Base-by-base conservation (phyloP, 257 asterid genomes). In the Nicotiana obtusifolia region DNA sequence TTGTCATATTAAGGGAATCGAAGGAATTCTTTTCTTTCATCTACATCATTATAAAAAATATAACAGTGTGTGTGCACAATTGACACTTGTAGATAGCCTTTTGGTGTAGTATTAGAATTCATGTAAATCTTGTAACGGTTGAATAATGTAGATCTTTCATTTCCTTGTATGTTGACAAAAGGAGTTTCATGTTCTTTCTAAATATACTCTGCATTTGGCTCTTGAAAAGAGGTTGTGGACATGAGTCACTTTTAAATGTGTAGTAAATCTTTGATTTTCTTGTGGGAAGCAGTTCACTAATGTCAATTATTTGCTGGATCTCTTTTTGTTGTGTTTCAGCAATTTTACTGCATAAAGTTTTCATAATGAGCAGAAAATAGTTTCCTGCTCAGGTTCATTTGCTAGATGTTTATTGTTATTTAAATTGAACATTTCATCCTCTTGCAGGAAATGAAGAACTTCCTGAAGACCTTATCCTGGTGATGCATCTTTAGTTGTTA, bases 401-500 rank as follows among this genome's bases (percentile, higher is more conserved):
- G 31, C 56, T 31, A 57, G 44, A 80, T 77, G 60, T 76, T 64
- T 30, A 35, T 68, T 71, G 80, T 81, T 84, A 81, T 88, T 66
- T 89, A 76, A 73, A 73, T 47, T 73, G 8, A 73, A 68, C 57
- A 59, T 84, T 66, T 79, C 64, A 33, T 88, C 44, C 44, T 61
- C 67, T 82, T 80, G 88, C 97, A 94, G 99, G 95, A 85, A 94
- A 85, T 86, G 99, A 94, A 87, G 97, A 94, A 75, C 87, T 96
- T 83, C 97, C 93, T 8, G 87, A 89, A 78, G 90, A 89, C 85
- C 86, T 91, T 83, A 77, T 93, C 79, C 81, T 92, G 99, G 99
- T 95, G 88, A 91, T 86, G 76, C 68, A 64, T 64, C 78, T 78
- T 85, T 69, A 82, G 28, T 78, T 59, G 49, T 81, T 78, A 49